A percentile compares a stretch with the other conserved stretches of the same genome.
These are phyloP conservation scores for Isatis lusitanica DNA, from an alignment of 441 rosid species.

Conservation along the genomic window DNA sequence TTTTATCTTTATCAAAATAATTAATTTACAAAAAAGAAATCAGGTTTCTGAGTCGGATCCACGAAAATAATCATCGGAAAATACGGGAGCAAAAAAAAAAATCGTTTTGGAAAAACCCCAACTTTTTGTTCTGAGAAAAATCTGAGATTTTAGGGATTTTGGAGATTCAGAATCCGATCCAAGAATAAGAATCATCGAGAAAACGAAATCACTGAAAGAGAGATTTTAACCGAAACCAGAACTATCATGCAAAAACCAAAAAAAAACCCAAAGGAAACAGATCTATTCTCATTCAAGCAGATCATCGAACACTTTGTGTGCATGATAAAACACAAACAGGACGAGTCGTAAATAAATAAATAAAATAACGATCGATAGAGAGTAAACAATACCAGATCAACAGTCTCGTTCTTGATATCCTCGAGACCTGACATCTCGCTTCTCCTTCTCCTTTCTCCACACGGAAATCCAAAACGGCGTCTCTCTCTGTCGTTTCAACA, in stretches of 20 bases:
- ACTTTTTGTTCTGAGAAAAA: not conserved
- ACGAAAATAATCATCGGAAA: conserved; percentile 10
- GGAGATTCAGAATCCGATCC: conserved; percentile 22
- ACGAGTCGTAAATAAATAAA: not conserved
- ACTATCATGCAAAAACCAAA: conserved; percentile 19
- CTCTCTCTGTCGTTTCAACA: conserved; percentile 35
- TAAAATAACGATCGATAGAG: not conserved
- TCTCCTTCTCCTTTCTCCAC: not conserved
- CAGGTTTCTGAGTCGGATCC: not conserved
- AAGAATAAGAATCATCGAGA: not conserved
- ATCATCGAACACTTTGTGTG: conserved; percentile 33
- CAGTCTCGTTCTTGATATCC: conserved; percentile 44
- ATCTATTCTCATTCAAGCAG: conserved; percentile 27
- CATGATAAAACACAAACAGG: not conserved
- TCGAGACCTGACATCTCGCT: conserved; percentile 43
- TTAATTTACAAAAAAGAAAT: not conserved
- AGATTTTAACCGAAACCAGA: not conserved
- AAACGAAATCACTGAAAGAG: not conserved
- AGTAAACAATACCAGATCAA: conserved; percentile 36
- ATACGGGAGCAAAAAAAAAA: not conserved
- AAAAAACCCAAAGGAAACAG: conserved; percentile 6
- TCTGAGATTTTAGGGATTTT: not conserved
- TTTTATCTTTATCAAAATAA: not conserved
- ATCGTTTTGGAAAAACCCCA: too few species aligned
- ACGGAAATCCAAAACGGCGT: conserved; percentile 22